phyloP scores from a whole-genome alignment of 768 basidiomycete species.

The Clavulina sp. region DNA sequence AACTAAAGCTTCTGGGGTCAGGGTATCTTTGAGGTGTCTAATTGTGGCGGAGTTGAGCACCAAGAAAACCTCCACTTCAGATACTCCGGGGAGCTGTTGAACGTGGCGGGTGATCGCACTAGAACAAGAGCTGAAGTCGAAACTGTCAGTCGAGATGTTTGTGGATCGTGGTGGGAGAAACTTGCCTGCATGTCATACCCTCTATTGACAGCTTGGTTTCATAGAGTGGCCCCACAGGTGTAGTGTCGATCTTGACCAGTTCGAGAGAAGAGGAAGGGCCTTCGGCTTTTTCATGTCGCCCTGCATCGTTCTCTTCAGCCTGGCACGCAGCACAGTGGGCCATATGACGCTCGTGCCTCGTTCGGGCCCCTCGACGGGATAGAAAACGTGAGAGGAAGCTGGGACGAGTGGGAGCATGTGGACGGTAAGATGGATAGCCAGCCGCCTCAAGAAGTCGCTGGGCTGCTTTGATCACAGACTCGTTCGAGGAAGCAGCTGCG shows the following conservation, averaged over 20 bases:
- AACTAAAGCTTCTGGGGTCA: neutral
- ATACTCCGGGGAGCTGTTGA: constrained; percentile 7
- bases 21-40: constrained; percentile 7
- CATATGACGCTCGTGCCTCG: neutral
- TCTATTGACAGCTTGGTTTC: constrained; percentile 11
- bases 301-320: neutral
- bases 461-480: neutral
- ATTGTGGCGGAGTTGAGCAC: constrained; percentile 13
- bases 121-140: constrained; percentile 13
- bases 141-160: neutral
- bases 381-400: neutral
- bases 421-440: neutral
- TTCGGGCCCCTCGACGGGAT: neutral
- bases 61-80: constrained; percentile 11
- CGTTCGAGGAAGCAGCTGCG: neutral
- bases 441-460: neutral
- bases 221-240: neutral
- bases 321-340: constrained; percentile 2
- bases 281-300: neutral
- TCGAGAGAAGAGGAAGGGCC: neutral
- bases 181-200: constrained; percentile 19
- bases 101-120: constrained; percentile 13
- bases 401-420: neutral
- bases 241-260: neutral
- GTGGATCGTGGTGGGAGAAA: neutral